These are phyloP conservation scores for Corniculantispora saksenae DNA, from an alignment of 2,329 filamentous ascomycete species.

Conservation along the genomic window DNA sequence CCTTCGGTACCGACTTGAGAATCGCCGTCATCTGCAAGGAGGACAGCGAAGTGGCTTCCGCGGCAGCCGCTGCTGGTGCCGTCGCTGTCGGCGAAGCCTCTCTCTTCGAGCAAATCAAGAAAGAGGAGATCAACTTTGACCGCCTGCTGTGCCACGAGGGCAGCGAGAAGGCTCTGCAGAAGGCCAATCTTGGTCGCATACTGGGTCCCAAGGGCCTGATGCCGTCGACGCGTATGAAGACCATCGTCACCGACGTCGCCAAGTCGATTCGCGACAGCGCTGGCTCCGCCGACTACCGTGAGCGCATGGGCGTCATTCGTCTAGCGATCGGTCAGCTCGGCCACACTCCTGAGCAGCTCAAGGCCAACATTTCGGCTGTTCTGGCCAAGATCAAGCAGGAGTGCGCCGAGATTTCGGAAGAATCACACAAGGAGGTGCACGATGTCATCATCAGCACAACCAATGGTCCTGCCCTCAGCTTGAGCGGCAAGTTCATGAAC, in stretches of 20 bases:
- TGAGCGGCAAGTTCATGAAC: slow-evolving; percentile 77
- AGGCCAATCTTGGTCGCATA: slow-evolving; percentile 76
- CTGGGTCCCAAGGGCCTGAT: slow-evolving; percentile 89
- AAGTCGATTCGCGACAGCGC: slow-evolving; percentile 78
- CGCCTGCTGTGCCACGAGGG: slow-evolving; percentile 82
- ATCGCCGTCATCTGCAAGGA: slow-evolving; percentile 93
- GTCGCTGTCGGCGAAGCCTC: slow-evolving; percentile 81
- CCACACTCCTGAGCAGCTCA: slow-evolving; percentile 84
- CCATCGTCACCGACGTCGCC: slow-evolving; percentile 79
- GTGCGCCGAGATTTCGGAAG: slow-evolving; percentile 66
- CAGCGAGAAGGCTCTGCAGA: slow-evolving; percentile 75
- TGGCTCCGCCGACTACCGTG: slow-evolving; percentile 83
- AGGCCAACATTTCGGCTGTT: slow-evolving; percentile 78
- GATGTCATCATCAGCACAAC: slow-evolving; percentile 83
- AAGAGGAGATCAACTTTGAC: slow-evolving; percentile 83
- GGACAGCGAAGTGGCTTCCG: slow-evolving; percentile 69
- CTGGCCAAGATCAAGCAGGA: slow-evolving; percentile 78
- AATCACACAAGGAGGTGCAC: slow-evolving; percentile 46
- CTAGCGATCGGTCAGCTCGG: slow-evolving; percentile 89
- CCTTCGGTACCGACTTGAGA: slow-evolving; percentile 82
- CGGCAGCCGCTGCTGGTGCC: slow-evolving; percentile 78
- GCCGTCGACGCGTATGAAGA: slow-evolving; percentile 86
- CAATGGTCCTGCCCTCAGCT: slow-evolving; percentile 79
- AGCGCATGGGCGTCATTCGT: slow-evolving; percentile 79
- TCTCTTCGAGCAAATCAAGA: slow-evolving; percentile 74